Evolutionary conservation across 306 rosid species (phyloP).

Genomic region (Betula pendula): DNA sequence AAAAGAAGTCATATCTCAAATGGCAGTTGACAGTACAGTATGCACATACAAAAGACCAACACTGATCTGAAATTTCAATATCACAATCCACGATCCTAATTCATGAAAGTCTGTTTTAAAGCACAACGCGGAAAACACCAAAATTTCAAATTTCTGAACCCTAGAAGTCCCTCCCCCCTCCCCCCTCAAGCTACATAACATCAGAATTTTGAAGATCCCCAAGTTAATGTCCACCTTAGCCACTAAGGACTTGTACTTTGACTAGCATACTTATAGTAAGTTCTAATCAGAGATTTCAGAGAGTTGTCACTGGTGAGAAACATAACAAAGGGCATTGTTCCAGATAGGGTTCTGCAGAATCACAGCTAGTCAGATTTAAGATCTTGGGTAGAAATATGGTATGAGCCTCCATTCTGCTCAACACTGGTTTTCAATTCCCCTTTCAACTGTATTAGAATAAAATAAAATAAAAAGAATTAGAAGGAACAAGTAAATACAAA

Average conservation of each 20-base stretch:
- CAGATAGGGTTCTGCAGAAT: constrained; percentile 16
- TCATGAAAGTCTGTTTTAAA: constrained; percentile 20
- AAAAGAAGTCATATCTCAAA: too few species aligned
- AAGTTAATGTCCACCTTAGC: constrained; percentile 33
- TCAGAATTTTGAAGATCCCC: constrained; percentile 28
- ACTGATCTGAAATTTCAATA: neutral
- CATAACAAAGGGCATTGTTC: constrained; percentile 25
- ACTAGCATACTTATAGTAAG: constrained; percentile 24
- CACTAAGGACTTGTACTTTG: constrained; percentile 38
- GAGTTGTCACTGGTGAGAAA: constrained; percentile 28
- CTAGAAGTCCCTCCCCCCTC: constrained; percentile 24
- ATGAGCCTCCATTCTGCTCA: constrained; percentile 50
- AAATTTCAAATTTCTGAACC: constrained; percentile 31
- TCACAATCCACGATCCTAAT: constrained; percentile 7
- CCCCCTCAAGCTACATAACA: constrained; percentile 30
- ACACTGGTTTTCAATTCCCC: constrained; percentile 48
- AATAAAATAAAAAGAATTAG: neutral
- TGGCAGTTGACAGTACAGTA: neutral
- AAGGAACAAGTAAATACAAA: constrained; percentile 7
- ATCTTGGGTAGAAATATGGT: constrained; percentile 36
- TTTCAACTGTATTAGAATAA: constrained; percentile 65
- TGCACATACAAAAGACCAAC: too few species aligned
- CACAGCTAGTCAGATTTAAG: constrained; percentile 48
- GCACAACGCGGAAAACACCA: constrained; percentile 11
- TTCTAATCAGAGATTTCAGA: constrained; percentile 30